Evolutionary conservation across 208 protist species (phyloP), one percentile per base, ranked within the genome.

Genomic region (Acanthamoeba sp.): DNA sequence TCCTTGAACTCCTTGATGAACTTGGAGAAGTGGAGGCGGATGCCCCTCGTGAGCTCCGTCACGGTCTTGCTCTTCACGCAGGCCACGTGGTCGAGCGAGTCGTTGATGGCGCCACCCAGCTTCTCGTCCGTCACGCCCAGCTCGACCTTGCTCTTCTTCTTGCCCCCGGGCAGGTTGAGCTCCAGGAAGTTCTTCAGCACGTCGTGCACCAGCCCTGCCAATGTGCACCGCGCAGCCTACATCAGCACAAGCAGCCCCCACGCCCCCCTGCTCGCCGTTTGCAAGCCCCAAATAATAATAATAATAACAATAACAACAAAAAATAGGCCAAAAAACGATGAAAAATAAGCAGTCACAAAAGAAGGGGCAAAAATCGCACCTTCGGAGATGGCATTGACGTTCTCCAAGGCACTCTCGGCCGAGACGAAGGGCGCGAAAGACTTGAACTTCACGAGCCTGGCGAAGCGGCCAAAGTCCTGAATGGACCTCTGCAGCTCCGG

Each of bases 391-490:
- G 97, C 98, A 42, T 99, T 99, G 90, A 99, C 99, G 93, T 99
- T 99, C 95, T 99, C 99, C 2, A 99, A 97, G n/a, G 99, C 99
- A 82, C 99, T 98, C 95, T 99, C 98, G 14, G 99, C 98, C 1
- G 98, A 98, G 93, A 98, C 96, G 95, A 99, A 99, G 24, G 99
- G 99, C 10, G 98, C 88, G 94, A 99, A 99, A 14, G 98, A 98
- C 71, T 96, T 96, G 62, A 99, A 97, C 95, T 99, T 99, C 71
- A 99, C 97, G 90, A 99, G 97, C 42, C 99, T 98, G 12, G 97
- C 97, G 96, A 99, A 99, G 45, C 97, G 98, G 48, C 88, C 95
- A 92, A 99, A 99, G 90, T 99, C 96, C 73, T 97, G 95, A 48
- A 99, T 96, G 73, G 99, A 96, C 87, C 98, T 98, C 97, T 99